These are phyloP conservation scores for Mariannaea elegans DNA, from an alignment of 2,329 filamentous ascomycete species.

Conservation along the genomic window DNA sequence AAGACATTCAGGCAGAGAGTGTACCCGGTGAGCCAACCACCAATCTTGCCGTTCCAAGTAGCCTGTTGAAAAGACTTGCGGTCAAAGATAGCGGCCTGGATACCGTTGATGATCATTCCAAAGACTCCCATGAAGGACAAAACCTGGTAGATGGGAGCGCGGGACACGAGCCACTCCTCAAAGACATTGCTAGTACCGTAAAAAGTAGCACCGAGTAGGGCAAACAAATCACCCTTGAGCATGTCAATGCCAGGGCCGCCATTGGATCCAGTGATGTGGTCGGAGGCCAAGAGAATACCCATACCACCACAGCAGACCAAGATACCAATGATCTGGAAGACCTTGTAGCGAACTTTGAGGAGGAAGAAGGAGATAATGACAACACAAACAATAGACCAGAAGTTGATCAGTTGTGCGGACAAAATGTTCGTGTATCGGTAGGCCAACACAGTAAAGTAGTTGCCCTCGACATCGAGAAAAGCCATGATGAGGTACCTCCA, in stretches of 20 bases:
- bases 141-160: slow-evolving; percentile 89
- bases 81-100: slow-evolving; percentile 92
- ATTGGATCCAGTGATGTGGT: slow-evolving; percentile 83
- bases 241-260: slow-evolving; percentile 73
- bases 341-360: slow-evolving; percentile 88
- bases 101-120: slow-evolving; percentile 89
- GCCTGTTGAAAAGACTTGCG: slow-evolving; percentile 73
- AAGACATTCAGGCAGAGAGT: slow-evolving; percentile 85
- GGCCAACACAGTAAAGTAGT: slow-evolving; percentile 96
- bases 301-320: slow-evolving; percentile 90
- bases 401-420: slow-evolving; percentile 95
- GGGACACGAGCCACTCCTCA: slow-evolving; percentile 93
- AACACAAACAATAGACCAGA: slow-evolving; percentile 96
- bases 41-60: slow-evolving; percentile 72
- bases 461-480: slow-evolving; percentile 94
- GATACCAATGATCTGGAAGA: slow-evolving; percentile 86
- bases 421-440: slow-evolving; percentile 94
- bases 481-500: slow-evolving; percentile 95
- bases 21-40: slow-evolving; percentile 88
- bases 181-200: slow-evolving; percentile 93
- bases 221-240: slow-evolving; percentile 93
- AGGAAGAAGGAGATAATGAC: slow-evolving; percentile 84
- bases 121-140: slow-evolving; percentile 90
- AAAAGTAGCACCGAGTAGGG: slow-evolving; percentile 85
- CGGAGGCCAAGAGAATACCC: slow-evolving; percentile 85